Conservation (phyloP, 1,139 yeast species). For the Lodderomyces theae region DNA sequence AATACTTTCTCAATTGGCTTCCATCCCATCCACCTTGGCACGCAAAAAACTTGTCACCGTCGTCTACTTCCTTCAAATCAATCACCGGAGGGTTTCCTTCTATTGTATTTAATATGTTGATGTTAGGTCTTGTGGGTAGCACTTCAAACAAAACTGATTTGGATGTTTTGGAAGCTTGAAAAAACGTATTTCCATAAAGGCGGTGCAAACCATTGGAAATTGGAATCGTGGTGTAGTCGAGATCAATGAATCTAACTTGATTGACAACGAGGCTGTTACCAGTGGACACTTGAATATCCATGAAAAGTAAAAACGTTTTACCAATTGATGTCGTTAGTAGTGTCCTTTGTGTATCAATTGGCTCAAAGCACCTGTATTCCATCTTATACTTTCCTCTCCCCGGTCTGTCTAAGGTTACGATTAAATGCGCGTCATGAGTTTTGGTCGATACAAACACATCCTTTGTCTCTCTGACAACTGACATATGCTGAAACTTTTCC, state of each 20-base stretch:
- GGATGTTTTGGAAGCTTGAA: conserved; percentile 32
- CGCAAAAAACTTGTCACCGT: conserved; percentile 19
- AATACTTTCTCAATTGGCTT: conserved; percentile 29
- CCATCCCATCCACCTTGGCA: conserved; percentile 42
- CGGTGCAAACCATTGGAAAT: conserved; percentile 26
- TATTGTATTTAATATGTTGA: conserved; percentile 11
- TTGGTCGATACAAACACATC: conserved; percentile 4
- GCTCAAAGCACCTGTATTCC: conserved; percentile 13
- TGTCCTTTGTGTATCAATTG: conserved; percentile 28
- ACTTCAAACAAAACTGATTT: conserved; percentile 35
- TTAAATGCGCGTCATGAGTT: not conserved
- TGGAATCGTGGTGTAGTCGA: conserved; percentile 33
- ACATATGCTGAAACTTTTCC: conserved; percentile 15
- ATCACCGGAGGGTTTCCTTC: conserved; percentile 38
- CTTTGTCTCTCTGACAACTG: conserved; percentile 14
- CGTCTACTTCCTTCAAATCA: conserved; percentile 19
- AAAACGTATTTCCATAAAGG: conserved; percentile 28
- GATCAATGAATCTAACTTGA: conserved; percentile 24
- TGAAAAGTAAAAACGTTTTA: conserved; percentile 25
- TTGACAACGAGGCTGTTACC: conserved; percentile 14
- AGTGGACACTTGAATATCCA: conserved; percentile 15
- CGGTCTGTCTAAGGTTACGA: conserved; percentile 4
- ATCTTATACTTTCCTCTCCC: conserved; percentile 4
- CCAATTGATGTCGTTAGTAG: conserved; percentile 34
- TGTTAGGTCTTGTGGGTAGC: conserved; percentile 24